Evolutionary conservation across 371 early-diverging fungal genomes (phyloP).

Genomic region (Phascolomyces articulosus): DNA sequence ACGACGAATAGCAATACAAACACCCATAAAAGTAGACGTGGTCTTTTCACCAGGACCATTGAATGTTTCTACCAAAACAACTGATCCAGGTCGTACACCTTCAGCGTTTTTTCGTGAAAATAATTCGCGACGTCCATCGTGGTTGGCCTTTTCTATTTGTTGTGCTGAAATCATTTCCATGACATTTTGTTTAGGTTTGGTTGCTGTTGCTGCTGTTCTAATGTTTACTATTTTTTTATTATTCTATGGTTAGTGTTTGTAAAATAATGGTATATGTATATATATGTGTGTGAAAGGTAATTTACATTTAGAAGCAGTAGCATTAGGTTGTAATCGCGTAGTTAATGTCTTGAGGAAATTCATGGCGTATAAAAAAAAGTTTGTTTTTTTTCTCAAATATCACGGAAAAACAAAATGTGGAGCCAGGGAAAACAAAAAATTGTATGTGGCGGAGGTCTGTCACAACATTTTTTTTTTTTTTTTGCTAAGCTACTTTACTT

Average conservation of each 20-base stretch:
- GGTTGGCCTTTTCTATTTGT: conserved; percentile 58
- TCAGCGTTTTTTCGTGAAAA: conserved; percentile 58
- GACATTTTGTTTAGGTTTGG: conserved; percentile 54
- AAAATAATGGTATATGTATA: too few relatives aligned
- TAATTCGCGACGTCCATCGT: conserved; percentile 64
- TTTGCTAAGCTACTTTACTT: too few relatives aligned
- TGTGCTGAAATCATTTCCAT: conserved; percentile 71
- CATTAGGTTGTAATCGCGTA: background rate
- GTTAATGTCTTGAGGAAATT: conserved; percentile 5
- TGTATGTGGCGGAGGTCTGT: too few relatives aligned
- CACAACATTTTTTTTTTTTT: too few relatives aligned
- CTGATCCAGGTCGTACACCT: conserved; percentile 69
- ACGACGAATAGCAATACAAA: conserved; percentile 81
- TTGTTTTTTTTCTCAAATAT: too few relatives aligned
- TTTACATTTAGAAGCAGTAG: conserved; percentile 2
- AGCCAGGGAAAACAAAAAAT: background rate
- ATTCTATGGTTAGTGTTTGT: too few relatives aligned
- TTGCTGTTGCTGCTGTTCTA: conserved; percentile 11
- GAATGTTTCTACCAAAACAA: conserved; percentile 74
- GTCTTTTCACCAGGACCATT: conserved; percentile 70
- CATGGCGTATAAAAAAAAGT: too few relatives aligned
- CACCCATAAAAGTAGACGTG: conserved; percentile 75
- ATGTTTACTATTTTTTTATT: background rate
- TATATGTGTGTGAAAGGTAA: background rate
- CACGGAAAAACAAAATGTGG: background rate